Evolutionary conservation across 345 rosid genomes (phyloP), one percentile per base, ranked within the genome.

Genomic region (Hypericum perforatum): DNA sequence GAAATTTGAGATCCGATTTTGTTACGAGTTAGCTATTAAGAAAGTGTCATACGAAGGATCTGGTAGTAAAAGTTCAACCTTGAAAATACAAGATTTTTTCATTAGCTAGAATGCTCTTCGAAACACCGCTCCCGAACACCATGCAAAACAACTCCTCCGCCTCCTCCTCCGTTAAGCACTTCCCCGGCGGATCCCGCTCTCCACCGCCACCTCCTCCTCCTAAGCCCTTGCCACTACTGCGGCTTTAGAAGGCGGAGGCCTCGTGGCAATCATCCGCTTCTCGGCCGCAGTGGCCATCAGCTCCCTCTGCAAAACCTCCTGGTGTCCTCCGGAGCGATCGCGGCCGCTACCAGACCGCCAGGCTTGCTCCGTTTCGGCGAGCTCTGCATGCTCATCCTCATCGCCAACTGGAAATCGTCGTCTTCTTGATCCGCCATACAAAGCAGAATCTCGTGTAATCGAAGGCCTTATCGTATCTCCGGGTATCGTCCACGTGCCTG

Each of bases 221-320:
- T 67, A 42, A 38, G n/a, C 64, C 69, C 16, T 37, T 49, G 52
- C 58, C 56, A 46, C 9, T 52, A 5, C 66, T 49, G 29, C 7
- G n/a, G 60, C 32, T 38, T 45, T 62, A 0, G 73, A 58, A 56
- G 67, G 63, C 14, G 78, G 57, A 43, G 71, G 42, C 9, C 63
- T 78, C 9, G 78, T 57, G 9, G 63, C 75, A 51, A 62, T 53
- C 76, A 87, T 74, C 62, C 98, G 72, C 71, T 91, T 91, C 85
- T 91, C 96, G 3, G 98, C 98, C 1, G 99, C 99, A 2, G 99
- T 82, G 11, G 99, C 97, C 99, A 84, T 84, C 48, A 89, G 77
- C 68, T 89, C 99, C 9, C 99, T 70, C 78, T 86, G 95, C 72
- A 61, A n/a, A n/a, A 60, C 55, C 81, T 56, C 40, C 91, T 73